These are phyloP conservation scores for Cyberlindnera galapagoensis DNA, from an alignment of 805 yeast species.

Conservation along the genomic window DNA sequence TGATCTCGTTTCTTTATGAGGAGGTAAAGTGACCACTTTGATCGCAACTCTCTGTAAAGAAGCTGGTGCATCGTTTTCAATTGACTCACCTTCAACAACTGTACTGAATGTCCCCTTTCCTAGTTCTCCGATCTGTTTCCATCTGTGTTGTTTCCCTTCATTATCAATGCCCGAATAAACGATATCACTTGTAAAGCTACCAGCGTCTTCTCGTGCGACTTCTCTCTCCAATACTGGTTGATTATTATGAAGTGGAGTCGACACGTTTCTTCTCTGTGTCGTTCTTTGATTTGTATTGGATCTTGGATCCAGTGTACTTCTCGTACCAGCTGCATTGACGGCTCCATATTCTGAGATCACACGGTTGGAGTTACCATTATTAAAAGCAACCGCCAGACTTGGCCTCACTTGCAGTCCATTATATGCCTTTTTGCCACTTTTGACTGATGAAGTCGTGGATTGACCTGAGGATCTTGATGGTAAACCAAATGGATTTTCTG, in stretches of 20 bases:
- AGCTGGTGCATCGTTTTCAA: conserved; percentile 13
- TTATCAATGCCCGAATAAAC: conserved; percentile 15
- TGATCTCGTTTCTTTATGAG: conserved; percentile 34
- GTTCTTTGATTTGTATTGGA: conserved; percentile 4
- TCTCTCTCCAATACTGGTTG: conserved; percentile 10
- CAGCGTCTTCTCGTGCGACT: not conserved
- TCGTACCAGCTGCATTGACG: conserved; percentile 1
- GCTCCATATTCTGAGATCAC: conserved; percentile 35
- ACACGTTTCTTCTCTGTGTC: conserved; percentile 16
- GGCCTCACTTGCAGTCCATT: conserved; percentile 16
- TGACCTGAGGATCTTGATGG: too few relatives aligned
- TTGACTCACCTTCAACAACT: conserved; percentile 43
- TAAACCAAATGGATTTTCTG: too few relatives aligned
- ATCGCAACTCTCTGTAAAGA: conserved; percentile 49
- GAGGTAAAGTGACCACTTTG: conserved; percentile 48
- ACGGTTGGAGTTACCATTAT: conserved; percentile 13
- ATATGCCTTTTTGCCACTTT: conserved; percentile 6
- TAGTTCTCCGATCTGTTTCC: conserved; percentile 36
- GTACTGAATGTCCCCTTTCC: conserved; percentile 69
- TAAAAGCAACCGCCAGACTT: conserved; percentile 2
- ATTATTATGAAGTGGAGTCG: conserved; percentile 10
- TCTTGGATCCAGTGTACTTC: conserved; percentile 3
- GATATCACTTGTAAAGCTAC: not conserved
- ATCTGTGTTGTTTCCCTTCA: conserved; percentile 9
- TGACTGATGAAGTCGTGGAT: not conserved